These are phyloP conservation scores for Venturia aucupariae DNA, from an alignment of 2,329 filamentous ascomycete genomes.

Conservation along the genomic window DNA sequence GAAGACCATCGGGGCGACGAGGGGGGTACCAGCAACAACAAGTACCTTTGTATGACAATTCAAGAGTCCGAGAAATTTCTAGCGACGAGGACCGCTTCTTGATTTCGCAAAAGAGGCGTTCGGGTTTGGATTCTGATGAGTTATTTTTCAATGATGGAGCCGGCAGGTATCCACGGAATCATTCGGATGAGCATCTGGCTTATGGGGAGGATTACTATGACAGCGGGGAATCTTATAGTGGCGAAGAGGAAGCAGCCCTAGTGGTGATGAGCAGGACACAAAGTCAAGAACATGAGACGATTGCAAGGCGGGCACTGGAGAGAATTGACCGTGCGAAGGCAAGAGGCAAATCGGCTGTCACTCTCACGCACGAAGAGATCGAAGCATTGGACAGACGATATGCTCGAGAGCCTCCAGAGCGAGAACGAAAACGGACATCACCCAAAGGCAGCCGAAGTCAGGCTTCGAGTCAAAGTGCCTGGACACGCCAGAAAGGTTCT, in stretches of 20 bases:
- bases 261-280: slow-evolving; percentile 32
- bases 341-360: slow-evolving; percentile 68
- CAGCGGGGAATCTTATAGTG: slow-evolving; percentile 45
- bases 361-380: slow-evolving; percentile 69
- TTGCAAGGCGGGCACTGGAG: slow-evolving; percentile 69
- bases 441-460: not conserved
- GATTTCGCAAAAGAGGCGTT: slow-evolving; percentile 23
- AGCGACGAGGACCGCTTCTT: slow-evolving; percentile 36
- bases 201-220: slow-evolving; percentile 38
- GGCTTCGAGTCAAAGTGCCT: not conserved
- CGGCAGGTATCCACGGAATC: slow-evolving; percentile 31
- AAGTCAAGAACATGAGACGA: slow-evolving; percentile 55
- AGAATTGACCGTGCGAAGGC: slow-evolving; percentile 71
- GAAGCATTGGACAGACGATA: slow-evolving; percentile 49
- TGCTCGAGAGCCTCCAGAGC: slow-evolving; percentile 11
- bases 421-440: slow-evolving; percentile 1
- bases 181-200: slow-evolving; percentile 37
- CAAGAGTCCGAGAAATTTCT: slow-evolving; percentile 59
- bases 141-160: slow-evolving; percentile 41
- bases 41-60: slow-evolving; percentile 10
- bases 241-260: slow-evolving; percentile 29
- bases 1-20: slow-evolving; percentile 84
- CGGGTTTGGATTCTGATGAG: slow-evolving; percentile 34
- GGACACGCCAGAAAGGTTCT: slow-evolving; percentile 10
- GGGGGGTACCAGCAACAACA: slow-evolving; percentile 34